These are phyloP conservation scores for Ophidiomyces ophidiicola DNA, from an alignment of 2,329 filamentous ascomycete species.

Conservation along the genomic window DNA sequence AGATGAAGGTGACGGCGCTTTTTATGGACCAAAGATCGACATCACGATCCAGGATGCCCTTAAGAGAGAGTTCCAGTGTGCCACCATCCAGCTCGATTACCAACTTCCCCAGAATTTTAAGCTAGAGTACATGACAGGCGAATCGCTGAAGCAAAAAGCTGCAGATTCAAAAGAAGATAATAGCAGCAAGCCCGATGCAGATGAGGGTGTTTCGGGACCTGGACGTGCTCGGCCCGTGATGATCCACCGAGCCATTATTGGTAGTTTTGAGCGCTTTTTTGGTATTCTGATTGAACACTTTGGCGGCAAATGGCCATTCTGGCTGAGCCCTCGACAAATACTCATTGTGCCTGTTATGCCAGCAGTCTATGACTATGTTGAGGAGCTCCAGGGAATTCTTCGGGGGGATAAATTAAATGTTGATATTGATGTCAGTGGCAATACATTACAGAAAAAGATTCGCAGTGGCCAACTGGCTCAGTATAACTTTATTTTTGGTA, in stretches of 20 bases:
- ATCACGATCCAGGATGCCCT: constrained; percentile 86
- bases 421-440: constrained; percentile 38
- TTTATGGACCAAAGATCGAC: constrained; percentile 98
- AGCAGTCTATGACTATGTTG: constrained; percentile 37
- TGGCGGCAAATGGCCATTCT: constrained; percentile 42
- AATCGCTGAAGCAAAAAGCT: constrained; percentile 38
- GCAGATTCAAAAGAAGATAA: constrained; percentile 34
- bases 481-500: constrained; percentile 43
- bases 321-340: constrained; percentile 41
- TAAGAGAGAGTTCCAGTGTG: constrained; percentile 73
- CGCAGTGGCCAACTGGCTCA: constrained; percentile 37
- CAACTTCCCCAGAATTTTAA: constrained; percentile 76
- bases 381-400: constrained; percentile 37
- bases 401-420: constrained; percentile 36
- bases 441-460: constrained; percentile 43
- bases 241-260: constrained; percentile 41
- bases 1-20: constrained; percentile 90
- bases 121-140: constrained; percentile 70
- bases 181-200: constrained; percentile 18
- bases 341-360: constrained; percentile 42
- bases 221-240: constrained; percentile 41
- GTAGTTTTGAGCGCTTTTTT: constrained; percentile 41
- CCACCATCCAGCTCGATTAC: constrained; percentile 91
- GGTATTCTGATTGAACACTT: constrained; percentile 42
- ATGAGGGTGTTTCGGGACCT: constrained; percentile 25